Conservation (phyloP, 305 asterid genomes). For the Plantago rigida region DNA sequence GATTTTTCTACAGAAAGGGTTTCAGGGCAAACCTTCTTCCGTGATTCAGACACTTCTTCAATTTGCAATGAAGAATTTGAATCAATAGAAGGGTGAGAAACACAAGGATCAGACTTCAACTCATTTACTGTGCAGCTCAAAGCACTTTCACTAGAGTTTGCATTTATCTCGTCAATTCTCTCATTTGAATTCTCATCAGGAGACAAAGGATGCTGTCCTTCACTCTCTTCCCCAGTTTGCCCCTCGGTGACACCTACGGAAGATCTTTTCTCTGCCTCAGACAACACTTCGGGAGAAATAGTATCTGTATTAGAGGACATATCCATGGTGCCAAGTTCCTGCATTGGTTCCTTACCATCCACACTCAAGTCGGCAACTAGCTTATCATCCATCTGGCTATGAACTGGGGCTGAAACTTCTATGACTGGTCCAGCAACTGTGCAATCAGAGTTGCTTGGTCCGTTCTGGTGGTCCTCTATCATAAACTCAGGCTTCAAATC, state of each 20-base stretch:
- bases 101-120: conserved; percentile 22
- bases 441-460: conserved; percentile 31
- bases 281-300: conserved; percentile 25
- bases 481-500: conserved; percentile 40
- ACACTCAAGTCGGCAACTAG: conserved; percentile 33
- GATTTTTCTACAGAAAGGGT: conserved; percentile 22
- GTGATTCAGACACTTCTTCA: conserved; percentile 34
- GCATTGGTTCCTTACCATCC: conserved; percentile 27
- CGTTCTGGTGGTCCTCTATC: conserved; percentile 32
- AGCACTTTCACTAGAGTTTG: conserved; percentile 28
- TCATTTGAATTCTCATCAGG: conserved; percentile 27
- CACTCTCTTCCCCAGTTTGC: conserved; percentile 32
- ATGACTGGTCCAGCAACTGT: conserved; percentile 30
- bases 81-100: conserved; percentile 29
- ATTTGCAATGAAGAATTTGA: conserved; percentile 24
- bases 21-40: conserved; percentile 17
- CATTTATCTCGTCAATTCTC: conserved; percentile 30
- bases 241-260: conserved; percentile 30
- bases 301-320: conserved; percentile 31
- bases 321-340: conserved; percentile 24
- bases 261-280: conserved; percentile 28
- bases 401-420: conserved; percentile 26
- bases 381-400: conserved; percentile 25
- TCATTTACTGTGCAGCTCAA: conserved; percentile 28
- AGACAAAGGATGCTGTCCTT: conserved; percentile 24